phyloP scores from a whole-genome alignment of 805 yeast genomes.

The Starmera caribaea region DNA sequence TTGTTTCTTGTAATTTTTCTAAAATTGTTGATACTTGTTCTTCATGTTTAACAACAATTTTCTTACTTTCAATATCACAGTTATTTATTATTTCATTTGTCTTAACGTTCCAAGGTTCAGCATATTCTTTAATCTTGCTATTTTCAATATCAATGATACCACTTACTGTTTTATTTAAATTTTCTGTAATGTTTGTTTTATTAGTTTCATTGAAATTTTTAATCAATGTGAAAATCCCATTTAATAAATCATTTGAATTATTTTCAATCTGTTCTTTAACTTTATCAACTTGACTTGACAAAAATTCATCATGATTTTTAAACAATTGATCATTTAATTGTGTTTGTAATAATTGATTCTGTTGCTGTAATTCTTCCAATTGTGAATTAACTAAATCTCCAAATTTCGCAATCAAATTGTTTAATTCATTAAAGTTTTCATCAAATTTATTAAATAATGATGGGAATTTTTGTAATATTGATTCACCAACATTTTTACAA shows the following conservation, averaged over 20 bases:
- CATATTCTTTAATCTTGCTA: constrained; percentile 6
- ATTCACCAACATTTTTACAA: constrained; percentile 14
- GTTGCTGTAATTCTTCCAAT: constrained; percentile 13
- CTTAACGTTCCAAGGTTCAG: constrained; percentile 12
- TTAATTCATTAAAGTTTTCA: constrained; percentile 5
- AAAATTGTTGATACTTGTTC: constrained; percentile 4
- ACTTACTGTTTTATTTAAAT: constrained; percentile 8
- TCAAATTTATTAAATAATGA: constrained; percentile 12
- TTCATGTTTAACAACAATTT: constrained; percentile 5
- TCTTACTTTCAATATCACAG: constrained; percentile 10
- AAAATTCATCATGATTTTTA: constrained; percentile 13
- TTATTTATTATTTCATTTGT: constrained; percentile 13
- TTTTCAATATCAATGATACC: constrained; percentile 12
- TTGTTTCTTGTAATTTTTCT: constrained; percentile 8
- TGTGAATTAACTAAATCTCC: constrained; percentile 9
- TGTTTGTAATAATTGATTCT: constrained; percentile 15
- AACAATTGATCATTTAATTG: constrained; percentile 13
- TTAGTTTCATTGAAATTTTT: constrained; percentile 11
- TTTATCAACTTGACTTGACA: constrained; percentile 7
- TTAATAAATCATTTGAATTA: constrained; percentile 12
- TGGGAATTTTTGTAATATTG: constrained; percentile 15
- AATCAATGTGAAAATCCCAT: constrained; percentile 12
- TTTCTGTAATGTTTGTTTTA: constrained; percentile 7
- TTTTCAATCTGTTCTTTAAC: constrained; percentile 9
- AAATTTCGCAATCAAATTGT: constrained; percentile 3